Percentiles rank a stretch among this genome's conserved stretches.
These are phyloP conservation scores for Geum urbanum DNA, from an alignment of 306 rosid species.

Conservation along the genomic window DNA sequence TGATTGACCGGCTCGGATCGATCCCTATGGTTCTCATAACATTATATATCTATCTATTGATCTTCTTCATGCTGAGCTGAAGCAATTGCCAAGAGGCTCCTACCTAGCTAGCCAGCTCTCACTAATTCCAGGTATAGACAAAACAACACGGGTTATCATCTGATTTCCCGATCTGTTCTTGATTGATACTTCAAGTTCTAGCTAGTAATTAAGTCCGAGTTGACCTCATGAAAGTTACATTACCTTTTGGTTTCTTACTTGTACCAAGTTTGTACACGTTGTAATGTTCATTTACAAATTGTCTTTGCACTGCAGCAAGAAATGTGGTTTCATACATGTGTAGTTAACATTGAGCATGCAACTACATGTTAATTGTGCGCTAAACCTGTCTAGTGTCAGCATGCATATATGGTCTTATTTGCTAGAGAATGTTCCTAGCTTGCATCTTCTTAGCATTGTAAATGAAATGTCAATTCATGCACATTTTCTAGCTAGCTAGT, in stretches of 20 bases:
- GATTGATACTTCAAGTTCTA: neutral
- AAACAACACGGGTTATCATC: neutral
- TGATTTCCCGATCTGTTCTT: neutral
- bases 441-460: neutral
- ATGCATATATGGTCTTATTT: too few relatives aligned
- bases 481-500: neutral
- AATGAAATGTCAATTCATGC: neutral
- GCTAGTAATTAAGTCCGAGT: too few relatives aligned
- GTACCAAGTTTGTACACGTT: too few relatives aligned
- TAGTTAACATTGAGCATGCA: neutral
- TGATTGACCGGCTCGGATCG: neutral
- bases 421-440: too few relatives aligned
- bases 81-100: neutral
- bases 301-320: too few relatives aligned
- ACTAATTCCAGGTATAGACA: neutral
- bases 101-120: neutral
- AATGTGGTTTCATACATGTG: too few relatives aligned
- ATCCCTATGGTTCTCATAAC: neutral
- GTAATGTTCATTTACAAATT: too few relatives aligned
- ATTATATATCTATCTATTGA: neutral
- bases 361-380: neutral
- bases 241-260: too few relatives aligned
- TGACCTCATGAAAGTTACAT: too few relatives aligned
- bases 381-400: neutral
- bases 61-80: neutral